Evolutionary conservation across 768 basidiomycete species (phyloP).

Genomic region (Leccinum rimulosum): DNA sequence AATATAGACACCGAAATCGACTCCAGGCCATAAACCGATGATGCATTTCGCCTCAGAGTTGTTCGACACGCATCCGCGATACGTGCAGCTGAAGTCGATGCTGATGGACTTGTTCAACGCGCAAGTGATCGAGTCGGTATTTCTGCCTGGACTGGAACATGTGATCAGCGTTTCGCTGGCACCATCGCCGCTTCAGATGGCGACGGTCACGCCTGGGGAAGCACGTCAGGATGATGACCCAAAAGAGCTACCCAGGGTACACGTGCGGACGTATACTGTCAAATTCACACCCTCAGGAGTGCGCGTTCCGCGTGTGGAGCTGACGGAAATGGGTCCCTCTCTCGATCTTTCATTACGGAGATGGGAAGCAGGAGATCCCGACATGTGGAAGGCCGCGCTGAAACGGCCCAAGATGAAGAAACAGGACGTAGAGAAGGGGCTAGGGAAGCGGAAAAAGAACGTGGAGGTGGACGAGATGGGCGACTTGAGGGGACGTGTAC

Average conservation of each 20-base stretch:
- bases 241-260: conserved; percentile 69
- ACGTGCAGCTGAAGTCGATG: conserved; percentile 87
- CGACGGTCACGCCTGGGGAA: conserved; percentile 3
- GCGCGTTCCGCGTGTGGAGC: conserved; percentile 76
- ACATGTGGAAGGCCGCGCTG: conserved; percentile 78
- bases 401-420: conserved; percentile 86
- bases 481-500: conserved; percentile 86
- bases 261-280: conserved; percentile 84
- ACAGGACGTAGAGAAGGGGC: conserved; percentile 77
- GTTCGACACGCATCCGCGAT: conserved; percentile 93
- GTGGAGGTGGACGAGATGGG: conserved; percentile 98
- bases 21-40: conserved; percentile 85
- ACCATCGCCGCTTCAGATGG: conserved; percentile 48
- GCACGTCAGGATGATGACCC: conserved; percentile 40
- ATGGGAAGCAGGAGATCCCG: conserved; percentile 70
- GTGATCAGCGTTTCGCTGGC: conserved; percentile 80
- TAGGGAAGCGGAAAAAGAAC: conserved; percentile 94
- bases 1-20: conserved; percentile 74
- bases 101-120: conserved; percentile 90
- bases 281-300: conserved; percentile 73
- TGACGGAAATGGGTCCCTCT: conserved; percentile 88
- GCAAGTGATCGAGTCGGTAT: conserved; percentile 79
- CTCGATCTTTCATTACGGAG: conserved; percentile 82
- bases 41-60: conserved; percentile 96
- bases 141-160: conserved; percentile 80